Conservation (phyloP, 1,284 basidiomycete genomes). For the Calocybe gambosa region DNA sequence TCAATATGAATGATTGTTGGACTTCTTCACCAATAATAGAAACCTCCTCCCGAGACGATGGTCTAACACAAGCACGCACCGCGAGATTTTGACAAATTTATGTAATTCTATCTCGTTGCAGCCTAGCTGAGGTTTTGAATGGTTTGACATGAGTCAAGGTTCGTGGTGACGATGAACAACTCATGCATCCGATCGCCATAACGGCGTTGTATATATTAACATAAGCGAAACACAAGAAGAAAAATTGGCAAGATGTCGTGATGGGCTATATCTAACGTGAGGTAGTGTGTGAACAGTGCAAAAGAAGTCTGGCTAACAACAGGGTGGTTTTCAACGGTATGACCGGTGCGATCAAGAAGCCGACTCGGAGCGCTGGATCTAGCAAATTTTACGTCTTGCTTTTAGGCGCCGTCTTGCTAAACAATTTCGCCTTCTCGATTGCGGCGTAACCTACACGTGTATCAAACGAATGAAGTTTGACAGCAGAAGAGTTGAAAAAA, state of each 20-base stretch:
- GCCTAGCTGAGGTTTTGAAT: too few species aligned
- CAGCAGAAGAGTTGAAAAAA: conserved; percentile 1
- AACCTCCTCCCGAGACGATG: neutral
- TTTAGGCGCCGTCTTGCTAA: conserved; percentile 72
- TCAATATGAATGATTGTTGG: too few species aligned
- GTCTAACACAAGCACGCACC: too few species aligned
- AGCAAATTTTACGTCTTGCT: conserved; percentile 43
- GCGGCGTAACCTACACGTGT: conserved; percentile 51
- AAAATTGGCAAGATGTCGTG: neutral
- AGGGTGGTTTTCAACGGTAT: neutral
- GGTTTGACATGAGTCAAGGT: neutral
- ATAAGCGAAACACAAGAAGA: neutral
- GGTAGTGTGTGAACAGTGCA: neutral
- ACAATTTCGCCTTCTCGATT: conserved; percentile 89
- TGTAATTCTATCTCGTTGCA: too few species aligned
- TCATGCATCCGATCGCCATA: neutral
- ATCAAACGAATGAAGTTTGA: conserved; percentile 5
- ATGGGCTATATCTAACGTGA: neutral
- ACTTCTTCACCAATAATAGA: neutral
- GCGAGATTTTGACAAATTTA: too few species aligned
- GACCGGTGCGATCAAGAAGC: neutral
- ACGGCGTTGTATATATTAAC: neutral
- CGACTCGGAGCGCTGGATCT: neutral
- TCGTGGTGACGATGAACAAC: neutral
- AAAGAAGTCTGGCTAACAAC: neutral